Percentiles rank a stretch among this genome's conserved stretches.
These are phyloP conservation scores for Rhinocladiella similis DNA, from an alignment of 2,329 filamentous ascomycete genomes.

Conservation along the genomic window DNA sequence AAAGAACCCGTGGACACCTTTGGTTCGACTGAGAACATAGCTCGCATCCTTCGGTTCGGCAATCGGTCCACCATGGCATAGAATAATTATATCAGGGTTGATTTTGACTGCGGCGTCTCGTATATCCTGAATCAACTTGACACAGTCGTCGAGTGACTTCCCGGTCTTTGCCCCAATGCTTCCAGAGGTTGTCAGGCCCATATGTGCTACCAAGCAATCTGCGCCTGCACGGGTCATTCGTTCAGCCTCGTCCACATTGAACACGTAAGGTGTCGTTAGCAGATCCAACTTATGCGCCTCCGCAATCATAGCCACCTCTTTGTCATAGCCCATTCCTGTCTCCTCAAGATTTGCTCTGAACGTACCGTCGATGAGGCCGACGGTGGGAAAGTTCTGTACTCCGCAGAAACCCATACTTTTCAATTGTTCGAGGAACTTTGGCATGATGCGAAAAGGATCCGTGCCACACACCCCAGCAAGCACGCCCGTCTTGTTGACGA, in stretches of 20 bases:
- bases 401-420: constrained; percentile 65
- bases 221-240: constrained; percentile 66
- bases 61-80: constrained; percentile 72
- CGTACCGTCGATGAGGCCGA: constrained; percentile 65
- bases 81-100: constrained; percentile 59
- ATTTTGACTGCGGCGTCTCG: constrained; percentile 59
- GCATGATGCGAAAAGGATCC: constrained; percentile 67
- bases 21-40: constrained; percentile 61
- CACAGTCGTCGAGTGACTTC: constrained; percentile 64
- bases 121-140: constrained; percentile 62
- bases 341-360: constrained; percentile 70
- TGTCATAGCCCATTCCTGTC: constrained; percentile 68
- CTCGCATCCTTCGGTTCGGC: constrained; percentile 63
- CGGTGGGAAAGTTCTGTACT: constrained; percentile 71
- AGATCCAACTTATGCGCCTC: constrained; percentile 61
- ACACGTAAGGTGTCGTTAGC: constrained; percentile 70
- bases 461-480: constrained; percentile 71
- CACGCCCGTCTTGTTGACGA: constrained; percentile 60
- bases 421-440: constrained; percentile 60
- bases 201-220: constrained; percentile 67
- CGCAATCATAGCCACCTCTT: constrained; percentile 67
- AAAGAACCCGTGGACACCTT: constrained; percentile 70
- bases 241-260: constrained; percentile 60
- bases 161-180: constrained; percentile 64
- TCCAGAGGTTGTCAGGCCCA: constrained; percentile 66